These are phyloP conservation scores for Sugiyamaella lignohabitans DNA, from an alignment of 805 yeast species.

Conservation along the genomic window DNA sequence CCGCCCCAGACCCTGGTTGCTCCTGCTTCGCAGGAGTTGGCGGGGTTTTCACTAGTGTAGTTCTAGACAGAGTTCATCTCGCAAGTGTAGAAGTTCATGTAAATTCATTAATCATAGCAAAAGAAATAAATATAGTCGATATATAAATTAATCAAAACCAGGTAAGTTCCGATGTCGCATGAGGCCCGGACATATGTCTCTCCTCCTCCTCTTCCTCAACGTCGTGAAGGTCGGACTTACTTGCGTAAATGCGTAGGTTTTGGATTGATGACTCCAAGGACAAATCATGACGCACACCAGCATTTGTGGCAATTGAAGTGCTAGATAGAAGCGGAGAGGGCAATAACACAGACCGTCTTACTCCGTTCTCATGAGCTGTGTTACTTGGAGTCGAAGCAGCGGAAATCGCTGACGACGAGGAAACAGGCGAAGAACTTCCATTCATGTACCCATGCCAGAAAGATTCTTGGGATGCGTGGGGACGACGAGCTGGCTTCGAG, in stretches of 20 bases:
- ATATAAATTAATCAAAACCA: neutral
- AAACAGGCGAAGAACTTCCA: neutral
- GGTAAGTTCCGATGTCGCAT: neutral
- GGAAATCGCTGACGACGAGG: slow-evolving; percentile 1
- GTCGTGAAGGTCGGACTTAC: slow-evolving; percentile 5
- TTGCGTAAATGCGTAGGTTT: slow-evolving; percentile 3
- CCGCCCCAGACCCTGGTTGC: too few species aligned
- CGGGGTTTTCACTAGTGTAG: too few species aligned
- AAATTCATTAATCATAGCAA: too few species aligned
- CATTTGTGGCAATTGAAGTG: neutral
- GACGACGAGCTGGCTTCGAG: neutral
- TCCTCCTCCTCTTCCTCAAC: slow-evolving; percentile 7
- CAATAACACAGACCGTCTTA: slow-evolving; percentile 12
- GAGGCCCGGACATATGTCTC: neutral
- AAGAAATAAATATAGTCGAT: too few species aligned
- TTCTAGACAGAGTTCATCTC: too few species aligned
- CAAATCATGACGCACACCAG: neutral
- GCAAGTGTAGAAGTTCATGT: too few species aligned
- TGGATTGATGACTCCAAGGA: neutral
- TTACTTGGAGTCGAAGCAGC: neutral
- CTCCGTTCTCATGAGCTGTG: neutral
- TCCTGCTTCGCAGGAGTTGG: too few species aligned
- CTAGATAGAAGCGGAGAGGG: slow-evolving; percentile 14
- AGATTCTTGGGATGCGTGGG: neutral
- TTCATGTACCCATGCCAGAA: slow-evolving; percentile 1